phyloP scores from a whole-genome alignment of 306 rosid genomes.

The Mucuna pruriens region DNA sequence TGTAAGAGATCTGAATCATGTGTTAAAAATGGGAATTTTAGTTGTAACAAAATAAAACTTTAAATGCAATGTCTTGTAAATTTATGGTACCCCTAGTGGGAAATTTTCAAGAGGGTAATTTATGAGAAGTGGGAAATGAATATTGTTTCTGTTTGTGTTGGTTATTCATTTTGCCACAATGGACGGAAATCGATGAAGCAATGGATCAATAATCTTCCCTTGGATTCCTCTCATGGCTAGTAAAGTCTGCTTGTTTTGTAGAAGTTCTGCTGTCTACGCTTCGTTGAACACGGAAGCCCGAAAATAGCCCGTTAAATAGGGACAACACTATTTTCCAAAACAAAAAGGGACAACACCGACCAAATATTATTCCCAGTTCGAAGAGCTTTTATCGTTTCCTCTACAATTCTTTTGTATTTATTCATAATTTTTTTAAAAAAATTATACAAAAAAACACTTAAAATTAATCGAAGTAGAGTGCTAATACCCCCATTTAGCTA shows the following conservation, averaged over 20 bases:
- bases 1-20: neutral
- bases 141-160: no score
- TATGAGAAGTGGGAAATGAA: neutral
- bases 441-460: no score
- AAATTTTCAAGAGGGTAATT: neutral
- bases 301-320: neutral
- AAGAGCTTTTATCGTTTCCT: neutral
- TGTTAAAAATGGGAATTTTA: neutral
- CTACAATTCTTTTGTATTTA: neutral
- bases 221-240: neutral
- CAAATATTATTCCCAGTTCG: neutral
- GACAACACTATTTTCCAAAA: conserved; percentile 20
- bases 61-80: neutral
- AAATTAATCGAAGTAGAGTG: neutral
- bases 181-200: neutral
- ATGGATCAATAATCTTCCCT: neutral
- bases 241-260: neutral
- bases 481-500: neutral
- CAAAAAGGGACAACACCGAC: neutral
- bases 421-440: neutral
- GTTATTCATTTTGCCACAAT: neutral
- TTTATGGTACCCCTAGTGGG: neutral
- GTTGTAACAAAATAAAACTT: neutral
- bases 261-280: neutral
- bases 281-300: conserved; percentile 8